Base-by-base conservation (phyloP, 108 stramenopile species). In the Parietichytrium sp. region DNA sequence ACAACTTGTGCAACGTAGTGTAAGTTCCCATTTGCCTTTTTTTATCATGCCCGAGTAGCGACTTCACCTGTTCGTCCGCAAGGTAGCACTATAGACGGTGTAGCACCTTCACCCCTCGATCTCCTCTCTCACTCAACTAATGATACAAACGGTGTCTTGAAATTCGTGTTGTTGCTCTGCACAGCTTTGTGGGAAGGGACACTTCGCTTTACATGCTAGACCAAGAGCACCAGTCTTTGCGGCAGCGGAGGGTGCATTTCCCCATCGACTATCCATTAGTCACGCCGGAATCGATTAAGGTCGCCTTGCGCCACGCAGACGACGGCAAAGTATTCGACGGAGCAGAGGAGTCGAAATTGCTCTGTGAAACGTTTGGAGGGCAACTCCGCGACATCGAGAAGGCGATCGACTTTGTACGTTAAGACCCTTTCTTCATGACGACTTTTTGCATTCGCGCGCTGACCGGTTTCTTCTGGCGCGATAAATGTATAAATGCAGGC, bases 311-410 rank as follows among this genome's bases (percentile, higher is more conserved):
- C 0, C 61, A 72, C 42, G 61, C 61, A n/a, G 42, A 72, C 42
- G 45, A 72, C 10, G 61, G 61, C 8, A 16, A 42, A 27, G 23
- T 72, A 8, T 72, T 72, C 45, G 61, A 72, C 3, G 61, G 61
- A 6, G 33, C 61, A 10, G 61, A 72, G n/a, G 61, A 72, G 61
- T 33, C 61, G 23, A 72, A 45, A 25, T 25, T 72, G 0, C 33
- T 72, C 13, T 36, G 33, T 23, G 42, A 72, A 6, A 72, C 61
- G 6, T 72, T 72, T 38, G 61, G 61, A 6, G 61, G 61, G 10
- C 61, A 72, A 25, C 33, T 72, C n/a, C 61, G 61, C 61, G 61
- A 72, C 61, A 72, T 72, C 38, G 61, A 72, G 20, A 72, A 72
- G 61, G 61, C 61, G 16, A 33, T 72, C 20, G 61, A 72, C 42